Conservation (phyloP, 2,329 filamentous ascomycete species). For the Grosmannia serpens region DNA sequence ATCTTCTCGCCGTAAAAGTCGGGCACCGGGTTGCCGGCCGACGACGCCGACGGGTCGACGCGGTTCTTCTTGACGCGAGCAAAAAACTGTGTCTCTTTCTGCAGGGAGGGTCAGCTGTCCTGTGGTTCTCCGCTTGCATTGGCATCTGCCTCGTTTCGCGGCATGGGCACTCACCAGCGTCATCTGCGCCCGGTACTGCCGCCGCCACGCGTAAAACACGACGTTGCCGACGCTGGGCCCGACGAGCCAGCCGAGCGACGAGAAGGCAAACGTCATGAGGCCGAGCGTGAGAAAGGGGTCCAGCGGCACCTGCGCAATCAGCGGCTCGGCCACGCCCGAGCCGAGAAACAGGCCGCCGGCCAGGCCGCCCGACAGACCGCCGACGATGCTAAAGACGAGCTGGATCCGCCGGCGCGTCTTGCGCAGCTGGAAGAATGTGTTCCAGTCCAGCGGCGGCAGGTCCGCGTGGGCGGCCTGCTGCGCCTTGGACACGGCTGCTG, state of each 20-base stretch:
- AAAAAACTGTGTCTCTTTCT: slow-evolving; percentile 94
- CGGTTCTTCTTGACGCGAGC: slow-evolving; percentile 82
- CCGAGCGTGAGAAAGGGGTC: slow-evolving; percentile 83
- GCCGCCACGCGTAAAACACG: slow-evolving; percentile 67
- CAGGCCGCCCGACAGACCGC: slow-evolving; percentile 50
- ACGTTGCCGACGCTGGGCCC: slow-evolving; percentile 74
- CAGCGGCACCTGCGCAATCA: slow-evolving; percentile 62
- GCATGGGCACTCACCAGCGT: slow-evolving; percentile 39
- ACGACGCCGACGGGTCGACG: slow-evolving; percentile 82
- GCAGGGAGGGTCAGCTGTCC: slow-evolving; percentile 21
- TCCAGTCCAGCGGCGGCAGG: slow-evolving; percentile 58
- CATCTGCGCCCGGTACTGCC: slow-evolving; percentile 61
- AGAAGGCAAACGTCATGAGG: slow-evolving; percentile 63
- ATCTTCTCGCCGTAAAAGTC: slow-evolving; percentile 99
- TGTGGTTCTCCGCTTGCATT: neutral
- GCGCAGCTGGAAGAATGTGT: slow-evolving; percentile 84
- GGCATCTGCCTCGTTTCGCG: neutral
- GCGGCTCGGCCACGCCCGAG: slow-evolving; percentile 58
- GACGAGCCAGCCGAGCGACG: slow-evolving; percentile 75
- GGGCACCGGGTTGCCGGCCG: slow-evolving; percentile 82
- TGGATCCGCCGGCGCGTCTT: slow-evolving; percentile 76
- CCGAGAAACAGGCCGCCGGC: slow-evolving; percentile 56
- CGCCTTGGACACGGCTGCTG: slow-evolving; percentile 6
- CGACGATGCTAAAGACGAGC: slow-evolving; percentile 61
- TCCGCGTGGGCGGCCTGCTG: slow-evolving; percentile 15